Base-by-base conservation (phyloP, 768 basidiomycete species). In the Mycena metata region DNA sequence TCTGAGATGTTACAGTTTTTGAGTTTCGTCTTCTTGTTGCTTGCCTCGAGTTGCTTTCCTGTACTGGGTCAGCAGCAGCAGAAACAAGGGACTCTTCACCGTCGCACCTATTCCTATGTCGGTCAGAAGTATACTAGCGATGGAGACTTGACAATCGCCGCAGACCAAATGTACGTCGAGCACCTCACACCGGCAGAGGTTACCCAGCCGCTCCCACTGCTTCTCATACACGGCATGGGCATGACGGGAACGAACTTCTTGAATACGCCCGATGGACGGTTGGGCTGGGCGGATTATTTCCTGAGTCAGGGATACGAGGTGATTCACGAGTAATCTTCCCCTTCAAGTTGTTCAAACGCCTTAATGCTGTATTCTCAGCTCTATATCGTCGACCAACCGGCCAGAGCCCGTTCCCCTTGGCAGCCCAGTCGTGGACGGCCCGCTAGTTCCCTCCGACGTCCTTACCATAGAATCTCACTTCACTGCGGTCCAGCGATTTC, bases 211-310 rank as follows among this genome's bases (percentile, higher is more conserved):
- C 73, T 79, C 41, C 87, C 87, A 5, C 56, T 88, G 36, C 69
- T 88, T 15, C 75, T 88, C 55, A 83, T 88, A 23, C 86, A 84
- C 51, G 87, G 86, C 24, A 80, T 80, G 60, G 85, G 83, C 24
- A 86, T 87, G 86, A 86, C 86, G 9, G 86, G 85, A 45, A 82
- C 84, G 17, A 85, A 80, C 60, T 85, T 86, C 72, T 72, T 88
- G 49, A 86, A 86, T 61, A 88, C 87, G 0, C 86, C 86, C 1
- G 87, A 88, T 72, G 85, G 85, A 26, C 79, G 85, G 67, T 73
- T 79, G 12, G 86, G 87, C n/a, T 88, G 87, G 86, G 83, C 83
- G n/a, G 86, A 88, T 75, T 86, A 84, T 73, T 86, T 88, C 61
- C 71, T 88, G 64, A 75, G 79, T 56, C 68, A 83, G 70, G 86